Conservation (phyloP, 2,329 filamentous ascomycete genomes). For the Pseudogymnoascus sp. region DNA sequence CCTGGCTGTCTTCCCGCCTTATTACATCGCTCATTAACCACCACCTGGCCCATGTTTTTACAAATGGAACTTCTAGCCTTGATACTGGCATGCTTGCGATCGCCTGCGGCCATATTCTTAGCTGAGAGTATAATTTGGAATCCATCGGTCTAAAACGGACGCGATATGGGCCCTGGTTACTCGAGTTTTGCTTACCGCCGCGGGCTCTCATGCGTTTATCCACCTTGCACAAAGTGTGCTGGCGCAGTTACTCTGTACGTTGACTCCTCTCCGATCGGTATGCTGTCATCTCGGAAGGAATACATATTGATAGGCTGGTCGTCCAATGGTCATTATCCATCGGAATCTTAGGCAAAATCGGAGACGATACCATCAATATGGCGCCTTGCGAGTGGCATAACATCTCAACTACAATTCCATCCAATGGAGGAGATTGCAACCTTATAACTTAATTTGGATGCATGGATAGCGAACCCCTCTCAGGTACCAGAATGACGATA, state of each 20-base stretch:
- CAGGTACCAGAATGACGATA: neutral
- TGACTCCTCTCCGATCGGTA: neutral
- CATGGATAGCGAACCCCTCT: neutral
- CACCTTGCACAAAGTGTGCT: neutral
- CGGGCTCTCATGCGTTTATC: neutral
- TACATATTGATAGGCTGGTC: neutral
- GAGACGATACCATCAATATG: neutral
- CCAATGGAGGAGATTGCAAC: neutral
- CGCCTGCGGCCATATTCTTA: neutral
- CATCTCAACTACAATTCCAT: neutral
- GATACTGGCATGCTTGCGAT: neutral
- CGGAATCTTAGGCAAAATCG: neutral
- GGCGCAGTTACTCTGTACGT: neutral
- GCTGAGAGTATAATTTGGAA: neutral
- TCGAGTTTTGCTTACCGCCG: neutral
- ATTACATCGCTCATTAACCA: neutral
- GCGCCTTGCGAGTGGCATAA: neutral
- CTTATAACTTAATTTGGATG: conserved; percentile 4
- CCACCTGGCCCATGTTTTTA: neutral
- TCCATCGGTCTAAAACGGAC: neutral
- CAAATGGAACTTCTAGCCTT: neutral
- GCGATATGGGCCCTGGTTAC: neutral
- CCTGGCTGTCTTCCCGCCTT: neutral
- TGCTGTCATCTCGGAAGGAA: neutral
- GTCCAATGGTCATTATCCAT: neutral